Base-by-base conservation (phyloP, 2,329 filamentous ascomycete species). In the Stagonosporopsis cucurbitacearum region DNA sequence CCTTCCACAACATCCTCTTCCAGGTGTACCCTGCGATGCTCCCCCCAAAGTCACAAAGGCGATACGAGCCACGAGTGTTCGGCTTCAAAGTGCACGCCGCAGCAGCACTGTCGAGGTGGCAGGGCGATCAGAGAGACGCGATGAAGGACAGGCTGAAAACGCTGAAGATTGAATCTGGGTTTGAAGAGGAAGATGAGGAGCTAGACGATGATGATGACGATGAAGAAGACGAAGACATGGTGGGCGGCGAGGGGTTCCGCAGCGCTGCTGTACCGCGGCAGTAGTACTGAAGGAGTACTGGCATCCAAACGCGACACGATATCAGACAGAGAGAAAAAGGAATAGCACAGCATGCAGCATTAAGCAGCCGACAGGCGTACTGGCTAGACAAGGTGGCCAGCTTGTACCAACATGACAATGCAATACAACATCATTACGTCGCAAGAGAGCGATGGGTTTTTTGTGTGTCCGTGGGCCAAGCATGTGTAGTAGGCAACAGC, bases 1-100 rank as follows among this genome's bases (percentile, higher is more conserved):
- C 91, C 2, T 99, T 99, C 82, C 94, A 97, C 83, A 97, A 97
- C 79, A 97, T 99, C 78, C 87, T 99, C 60, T 98, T 99, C 82
- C 95, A 99, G 77, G 95, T 99, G 51, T 98, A 98, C 75, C 94
- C 95, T 6, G 87, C 90, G 22, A 84, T 99, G 66, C 87, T 96
- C 47, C 95, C 95, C 3, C 82, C 87, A 64, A 99, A 98, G 83
- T 92, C 87, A 66, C 82, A 88, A 60, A 88, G 92, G 62, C 86
- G 95, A 64, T 97, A 98, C 78, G 86, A 94, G 53, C 95, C 95
- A 22, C 87, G 90, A 55, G 89, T 96, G 58, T 99, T 95, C 75
- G 95, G 95, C 30, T 99, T 99, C 83, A 92, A 91, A 71, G 92
- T 99, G 6, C 95, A 99, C 78, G 91, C 92, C 4, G 85, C 89